phyloP scores from a whole-genome alignment of 176 grass and related monocot genomes.

The Carex myosuroides region DNA sequence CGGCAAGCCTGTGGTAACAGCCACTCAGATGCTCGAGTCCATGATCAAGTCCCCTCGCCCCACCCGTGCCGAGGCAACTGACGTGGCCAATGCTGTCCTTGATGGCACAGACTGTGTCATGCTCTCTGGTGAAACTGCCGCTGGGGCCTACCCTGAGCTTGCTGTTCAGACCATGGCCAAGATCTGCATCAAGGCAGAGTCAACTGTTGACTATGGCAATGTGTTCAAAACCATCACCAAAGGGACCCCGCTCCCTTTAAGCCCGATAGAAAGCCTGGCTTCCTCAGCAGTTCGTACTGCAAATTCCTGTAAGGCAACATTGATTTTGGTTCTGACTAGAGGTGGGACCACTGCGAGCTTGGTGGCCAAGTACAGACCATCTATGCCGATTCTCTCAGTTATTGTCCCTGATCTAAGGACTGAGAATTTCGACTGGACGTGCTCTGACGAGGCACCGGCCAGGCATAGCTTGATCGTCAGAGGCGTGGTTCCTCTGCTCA shows the following conservation, averaged over 20 bases:
- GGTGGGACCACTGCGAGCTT: conserved; percentile 68
- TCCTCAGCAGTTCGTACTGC: conserved; percentile 66
- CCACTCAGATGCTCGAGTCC: conserved; percentile 87
- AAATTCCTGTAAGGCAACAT: conserved; percentile 41
- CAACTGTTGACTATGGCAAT: conserved; percentile 41
- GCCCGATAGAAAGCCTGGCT: conserved; percentile 81
- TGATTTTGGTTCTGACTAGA: conserved; percentile 83
- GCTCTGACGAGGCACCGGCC: conserved; percentile 71
- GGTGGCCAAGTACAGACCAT: conserved; percentile 71
- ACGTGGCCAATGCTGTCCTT: conserved; percentile 78
- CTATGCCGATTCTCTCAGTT: conserved; percentile 48
- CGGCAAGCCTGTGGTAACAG: conserved; percentile 84
- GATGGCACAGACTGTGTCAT: conserved; percentile 84
- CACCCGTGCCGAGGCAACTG: conserved; percentile 76
- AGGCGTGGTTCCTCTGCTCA: conserved; percentile 58
- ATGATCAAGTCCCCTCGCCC: conserved; percentile 93
- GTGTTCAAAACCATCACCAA: conserved; percentile 53
- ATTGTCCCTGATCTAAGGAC: conserved; percentile 60
- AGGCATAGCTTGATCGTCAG: conserved; percentile 69
- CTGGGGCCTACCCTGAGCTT: conserved; percentile 62
- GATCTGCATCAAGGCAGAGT: conserved; percentile 63
- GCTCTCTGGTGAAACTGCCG: conserved; percentile 87
- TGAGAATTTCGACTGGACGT: conserved; percentile 61
- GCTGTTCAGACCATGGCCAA: conserved; percentile 72
- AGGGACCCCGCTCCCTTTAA: conserved; percentile 41